These are phyloP conservation scores for Stachybotrys chlorohalonatus DNA, from an alignment of 2,329 filamentous ascomycete species.

Conservation along the genomic window DNA sequence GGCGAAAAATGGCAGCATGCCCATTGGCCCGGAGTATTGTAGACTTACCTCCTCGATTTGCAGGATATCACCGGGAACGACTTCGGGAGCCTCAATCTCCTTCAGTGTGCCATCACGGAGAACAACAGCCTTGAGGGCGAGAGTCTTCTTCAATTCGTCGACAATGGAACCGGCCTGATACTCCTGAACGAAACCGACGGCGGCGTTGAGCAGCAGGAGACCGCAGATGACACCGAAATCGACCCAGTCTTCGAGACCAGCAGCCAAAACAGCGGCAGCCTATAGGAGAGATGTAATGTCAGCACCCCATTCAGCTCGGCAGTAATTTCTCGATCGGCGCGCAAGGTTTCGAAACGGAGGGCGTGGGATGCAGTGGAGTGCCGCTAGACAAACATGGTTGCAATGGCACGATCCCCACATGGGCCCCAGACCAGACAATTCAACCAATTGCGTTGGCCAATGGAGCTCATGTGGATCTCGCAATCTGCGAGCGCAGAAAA, in stretches of 20 bases:
- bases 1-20: slow-evolving; percentile 70
- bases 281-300: slow-evolving; percentile 15
- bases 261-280: slow-evolving; percentile 71
- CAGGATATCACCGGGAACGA: slow-evolving; percentile 84
- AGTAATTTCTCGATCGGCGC: slow-evolving; percentile 2
- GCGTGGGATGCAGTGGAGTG: background rate
- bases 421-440: slow-evolving; percentile 10
- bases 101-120: slow-evolving; percentile 68
- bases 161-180: slow-evolving; percentile 86
- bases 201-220: slow-evolving; percentile 74
- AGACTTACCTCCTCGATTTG: slow-evolving; percentile 61
- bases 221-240: slow-evolving; percentile 88
- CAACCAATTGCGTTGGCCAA: slow-evolving; percentile 16
- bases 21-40: background rate
- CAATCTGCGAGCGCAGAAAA: slow-evolving; percentile 20
- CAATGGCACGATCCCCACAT: slow-evolving; percentile 13
- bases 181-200: slow-evolving; percentile 82
- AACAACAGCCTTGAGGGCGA: slow-evolving; percentile 80
- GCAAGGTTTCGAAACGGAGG: slow-evolving; percentile 10
- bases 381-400: slow-evolving; percentile 9
- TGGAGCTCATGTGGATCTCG: slow-evolving; percentile 22
- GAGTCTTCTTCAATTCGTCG: slow-evolving; percentile 82
- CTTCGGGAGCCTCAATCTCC: slow-evolving; percentile 73
- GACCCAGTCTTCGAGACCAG: slow-evolving; percentile 80
- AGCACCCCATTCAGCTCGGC: background rate